Conservation (phyloP, 768 basidiomycete species). For the Tulasnella sp. region DNA sequence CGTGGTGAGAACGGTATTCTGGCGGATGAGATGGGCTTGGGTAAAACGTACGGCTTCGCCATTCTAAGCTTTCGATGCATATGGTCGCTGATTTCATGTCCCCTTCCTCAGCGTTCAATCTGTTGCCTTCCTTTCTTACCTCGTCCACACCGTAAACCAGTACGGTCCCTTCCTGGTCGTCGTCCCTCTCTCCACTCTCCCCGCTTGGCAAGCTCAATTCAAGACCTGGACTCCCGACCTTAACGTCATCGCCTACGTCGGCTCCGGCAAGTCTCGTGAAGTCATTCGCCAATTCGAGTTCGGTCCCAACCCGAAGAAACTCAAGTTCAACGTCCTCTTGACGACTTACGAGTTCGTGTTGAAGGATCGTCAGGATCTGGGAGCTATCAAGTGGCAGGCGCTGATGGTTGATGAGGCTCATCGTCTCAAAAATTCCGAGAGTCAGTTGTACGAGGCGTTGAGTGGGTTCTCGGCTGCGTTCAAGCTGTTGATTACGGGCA, state of each 20-base stretch:
- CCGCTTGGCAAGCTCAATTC: slow-evolving; percentile 97
- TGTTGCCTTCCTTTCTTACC: slow-evolving; percentile 88
- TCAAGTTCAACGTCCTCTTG: slow-evolving; percentile 94
- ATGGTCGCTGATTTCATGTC: not conserved
- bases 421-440: slow-evolving; percentile 96
- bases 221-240: slow-evolving; percentile 91
- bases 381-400: slow-evolving; percentile 87
- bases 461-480: slow-evolving; percentile 83
- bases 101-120: slow-evolving; percentile 72
- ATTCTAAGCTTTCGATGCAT: not conserved
- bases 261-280: slow-evolving; percentile 78
- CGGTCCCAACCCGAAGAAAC: slow-evolving; percentile 54
- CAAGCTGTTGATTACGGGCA: slow-evolving; percentile 95
- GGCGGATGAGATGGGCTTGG: slow-evolving; percentile 99
- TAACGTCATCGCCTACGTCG: slow-evolving; percentile 96
- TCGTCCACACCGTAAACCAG: slow-evolving; percentile 87
- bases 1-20: slow-evolving; percentile 94
- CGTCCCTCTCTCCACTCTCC: slow-evolving; percentile 95
- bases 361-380: slow-evolving; percentile 79
- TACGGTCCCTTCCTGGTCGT: slow-evolving; percentile 97
- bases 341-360: slow-evolving; percentile 96
- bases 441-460: slow-evolving; percentile 92
- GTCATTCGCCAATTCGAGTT: slow-evolving; percentile 93
- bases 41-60: slow-evolving; percentile 60
- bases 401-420: slow-evolving; percentile 97